Base-by-base conservation (phyloP, 2,329 filamentous ascomycete species). In the Penicillium frequentans region DNA sequence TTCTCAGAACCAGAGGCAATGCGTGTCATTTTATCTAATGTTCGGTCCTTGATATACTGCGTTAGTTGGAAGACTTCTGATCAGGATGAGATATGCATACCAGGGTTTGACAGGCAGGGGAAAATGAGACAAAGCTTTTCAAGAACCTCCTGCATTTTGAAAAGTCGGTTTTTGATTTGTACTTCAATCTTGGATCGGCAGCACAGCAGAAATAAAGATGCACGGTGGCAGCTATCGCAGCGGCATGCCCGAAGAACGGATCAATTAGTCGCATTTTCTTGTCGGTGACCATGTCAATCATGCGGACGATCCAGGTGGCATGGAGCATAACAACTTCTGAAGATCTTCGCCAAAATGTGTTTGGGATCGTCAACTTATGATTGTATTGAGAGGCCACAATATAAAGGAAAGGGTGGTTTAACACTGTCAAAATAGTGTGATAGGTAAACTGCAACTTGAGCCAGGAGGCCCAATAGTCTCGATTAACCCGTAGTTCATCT, bases 371-470 rank as follows among this genome's bases (percentile, higher is more conserved):
- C 27, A 82, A 65, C 47, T 82, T 82, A 3, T 77, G 74, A 49
- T 82, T 82, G 66, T 81, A 77, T 59, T 82, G 80, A 1, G 81
- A 79, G 3, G 79, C 79, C 13, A 81, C 74, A 14, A 82, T 82
- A 64, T 83, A 82, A 8, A 83, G 72, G 57, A 83, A 83, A 0
- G 81, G 81, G 54, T 83, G 81, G 61, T 83, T 83, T 35, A 83
- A 66, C 2, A 82, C 78, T 0, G 79, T 81, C 11, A 77, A 74
- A 48, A 83, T 82, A 13, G 75, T 75, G 50, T 83, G 81, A 64
- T 83, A 83, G 1, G 77, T 81, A 61, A 83, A 81, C 60, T 83
- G 81, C 50, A 81, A 72, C 63, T 81, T 82, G 19, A 83, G 64
- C 81, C 81, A 83, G 0, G 81, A 77, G 0, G 75, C 75, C 79